Base-by-base conservation (phyloP, 2,329 filamentous ascomycete genomes). In the Ceratocystis harringtonii region DNA sequence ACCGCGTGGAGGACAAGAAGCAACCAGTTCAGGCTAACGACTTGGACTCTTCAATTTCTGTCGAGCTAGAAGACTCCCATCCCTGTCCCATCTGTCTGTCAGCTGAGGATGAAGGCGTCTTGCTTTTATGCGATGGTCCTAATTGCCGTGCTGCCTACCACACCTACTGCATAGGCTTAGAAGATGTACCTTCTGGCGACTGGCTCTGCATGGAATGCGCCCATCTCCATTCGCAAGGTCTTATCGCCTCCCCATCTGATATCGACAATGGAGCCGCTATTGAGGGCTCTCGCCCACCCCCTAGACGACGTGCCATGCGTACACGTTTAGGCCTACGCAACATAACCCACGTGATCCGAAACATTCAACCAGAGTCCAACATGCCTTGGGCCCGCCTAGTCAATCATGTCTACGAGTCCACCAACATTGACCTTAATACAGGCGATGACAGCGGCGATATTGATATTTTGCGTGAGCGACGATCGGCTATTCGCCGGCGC, bases 181-280 rank as follows among this genome's bases (percentile, higher is more conserved):
- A 92, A 68, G 77, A 80, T 64, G 84, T 95, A 65, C 91, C 92
- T 25, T 77, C 81, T 36, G 89, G 88, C 32, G 79, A 86, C 69
- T 99, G 92, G 92, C 96, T 92, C 74, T 99, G 94, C 77, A 86
- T 94, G 75, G 85, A 88, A 71, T 99, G 94, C 75, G 74, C 79
- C 68, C 80, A 82, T 68, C 73, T 81, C 28, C 77, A 82, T 61
- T 71, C 74, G 22, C 71, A 74, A 8, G 63, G 52, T 22, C 63
- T 58, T 7, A 58, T 58, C 2, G 28, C 55, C 28, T 15, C 55
- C 5, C 28, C 55, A n/a, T 58, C 55, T 58, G 55, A 58, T 19
- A n/a, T 32, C 44, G 12, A 44, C 44, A 50, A 32, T 36, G 48
- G 25, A 52, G 19, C 48, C 22, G 22, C 12, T 43, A 10, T 45